phyloP scores from a whole-genome alignment of 2,329 filamentous ascomycete genomes.

The Trichoderma sp. region DNA sequence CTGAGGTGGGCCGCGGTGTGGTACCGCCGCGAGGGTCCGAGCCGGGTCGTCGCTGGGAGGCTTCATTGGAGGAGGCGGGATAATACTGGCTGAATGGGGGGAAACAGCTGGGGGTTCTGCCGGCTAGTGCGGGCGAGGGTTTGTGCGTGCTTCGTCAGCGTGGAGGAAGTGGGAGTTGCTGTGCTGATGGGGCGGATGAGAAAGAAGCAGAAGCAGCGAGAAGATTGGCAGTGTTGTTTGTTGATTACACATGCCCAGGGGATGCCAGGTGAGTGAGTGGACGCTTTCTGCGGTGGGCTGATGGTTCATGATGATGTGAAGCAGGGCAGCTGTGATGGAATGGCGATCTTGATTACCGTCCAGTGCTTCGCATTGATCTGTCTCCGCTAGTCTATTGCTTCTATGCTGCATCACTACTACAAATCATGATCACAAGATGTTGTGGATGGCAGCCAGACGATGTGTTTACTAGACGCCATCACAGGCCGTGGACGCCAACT shows the following conservation, averaged over 20 bases:
- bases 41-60: constrained; percentile 20
- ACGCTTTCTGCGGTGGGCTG: neutral
- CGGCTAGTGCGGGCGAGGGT: neutral
- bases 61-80: constrained; percentile 7
- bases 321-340: constrained; percentile 1
- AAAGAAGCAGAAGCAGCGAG: neutral
- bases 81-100: constrained; percentile 5
- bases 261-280: neutral
- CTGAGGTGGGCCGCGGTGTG: constrained; percentile 7
- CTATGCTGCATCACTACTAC: neutral
- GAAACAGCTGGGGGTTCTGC: neutral
- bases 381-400: neutral
- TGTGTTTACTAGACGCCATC: neutral
- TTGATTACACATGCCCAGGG: constrained; percentile 2
- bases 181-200: neutral
- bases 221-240: neutral
- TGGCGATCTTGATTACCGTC: neutral
- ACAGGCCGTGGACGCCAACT: constrained; percentile 23
- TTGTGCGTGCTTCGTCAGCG: constrained; percentile 1
- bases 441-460: neutral
- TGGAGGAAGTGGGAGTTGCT: neutral
- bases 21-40: constrained; percentile 22
- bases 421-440: neutral
- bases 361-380: neutral
- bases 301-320: neutral